Conservation (phyloP, 2,329 filamentous ascomycete species). For the Colletotrichum cordylinicola region DNA sequence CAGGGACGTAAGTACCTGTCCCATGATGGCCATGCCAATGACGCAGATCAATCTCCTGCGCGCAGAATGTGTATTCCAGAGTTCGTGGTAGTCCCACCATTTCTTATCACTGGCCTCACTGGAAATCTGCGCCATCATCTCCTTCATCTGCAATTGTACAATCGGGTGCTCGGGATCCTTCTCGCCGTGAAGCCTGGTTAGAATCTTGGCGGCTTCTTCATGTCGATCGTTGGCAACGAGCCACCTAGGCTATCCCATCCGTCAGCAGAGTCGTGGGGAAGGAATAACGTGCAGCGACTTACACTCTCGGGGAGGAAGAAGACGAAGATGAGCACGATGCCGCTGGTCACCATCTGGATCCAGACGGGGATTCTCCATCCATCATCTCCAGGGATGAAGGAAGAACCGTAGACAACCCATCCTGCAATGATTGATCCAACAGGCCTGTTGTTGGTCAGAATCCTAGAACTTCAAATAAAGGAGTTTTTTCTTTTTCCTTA, state of each 20-base stretch:
- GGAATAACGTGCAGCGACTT: not conserved
- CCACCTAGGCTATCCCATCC: conserved; percentile 39
- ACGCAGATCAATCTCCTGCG: conserved; percentile 58
- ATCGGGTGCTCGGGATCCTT: conserved; percentile 54
- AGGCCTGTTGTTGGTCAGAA: not conserved
- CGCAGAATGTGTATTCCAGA: conserved; percentile 54
- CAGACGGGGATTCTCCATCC: conserved; percentile 57
- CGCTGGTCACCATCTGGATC: conserved; percentile 49
- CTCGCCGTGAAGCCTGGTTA: conserved; percentile 58
- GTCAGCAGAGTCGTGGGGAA: not conserved
- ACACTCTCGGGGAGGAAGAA: conserved; percentile 51
- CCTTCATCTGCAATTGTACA: conserved; percentile 57
- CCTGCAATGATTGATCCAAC: conserved; percentile 59
- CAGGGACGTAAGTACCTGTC: conserved; percentile 46
- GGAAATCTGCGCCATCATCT: conserved; percentile 51
- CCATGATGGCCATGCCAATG: conserved; percentile 56
- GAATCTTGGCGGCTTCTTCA: conserved; percentile 45
- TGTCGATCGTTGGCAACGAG: conserved; percentile 46
- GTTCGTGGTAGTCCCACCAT: conserved; percentile 61
- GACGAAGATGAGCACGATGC: conserved; percentile 47
- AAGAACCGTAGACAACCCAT: conserved; percentile 58
- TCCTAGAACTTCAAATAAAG: not conserved
- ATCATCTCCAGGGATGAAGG: conserved; percentile 39
- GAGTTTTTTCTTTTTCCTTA: conserved; percentile 25
- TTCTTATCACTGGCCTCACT: conserved; percentile 57